These are phyloP conservation scores for Rhizophagus clarus DNA, from an alignment of 192 early-diverging fungal species.

Conservation along the genomic window DNA sequence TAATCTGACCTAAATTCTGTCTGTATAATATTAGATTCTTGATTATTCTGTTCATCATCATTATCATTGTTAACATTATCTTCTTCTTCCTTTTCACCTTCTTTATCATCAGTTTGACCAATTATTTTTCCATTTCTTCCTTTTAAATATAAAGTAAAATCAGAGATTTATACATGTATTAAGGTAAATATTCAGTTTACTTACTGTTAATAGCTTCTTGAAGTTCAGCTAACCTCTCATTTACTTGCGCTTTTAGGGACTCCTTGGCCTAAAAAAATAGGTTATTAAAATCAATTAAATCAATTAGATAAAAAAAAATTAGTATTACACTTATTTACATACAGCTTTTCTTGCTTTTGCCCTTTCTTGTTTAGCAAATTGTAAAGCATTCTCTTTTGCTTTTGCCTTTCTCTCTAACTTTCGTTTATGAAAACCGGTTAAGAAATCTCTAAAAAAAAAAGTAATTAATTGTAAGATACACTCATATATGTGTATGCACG, in stretches of 20 bases:
- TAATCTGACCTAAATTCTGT: background rate
- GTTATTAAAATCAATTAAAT: background rate
- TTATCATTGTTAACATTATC: background rate
- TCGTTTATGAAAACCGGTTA: conserved; percentile 81
- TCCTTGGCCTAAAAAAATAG: background rate
- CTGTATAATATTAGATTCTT: background rate
- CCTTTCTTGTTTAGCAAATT: conserved; percentile 54
- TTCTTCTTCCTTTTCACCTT: conserved; percentile 1
- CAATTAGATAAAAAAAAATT: background rate
- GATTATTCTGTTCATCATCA: background rate
- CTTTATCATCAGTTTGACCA: background rate
- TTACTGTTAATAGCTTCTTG: conserved; percentile 25
- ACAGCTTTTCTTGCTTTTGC: conserved; percentile 57
- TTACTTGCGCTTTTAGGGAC: background rate
- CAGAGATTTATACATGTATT: background rate
- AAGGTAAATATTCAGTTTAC: background rate
- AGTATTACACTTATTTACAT: background rate
- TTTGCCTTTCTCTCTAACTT: conserved; percentile 69
- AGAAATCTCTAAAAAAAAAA: conserved; percentile 52
- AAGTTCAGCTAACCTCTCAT: background rate
- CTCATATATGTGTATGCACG: background rate
- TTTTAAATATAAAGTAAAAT: background rate
- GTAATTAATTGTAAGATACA: background rate
- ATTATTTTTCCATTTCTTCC: background rate
- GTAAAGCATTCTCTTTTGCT: conserved; percentile 50